Evolutionary conservation across 129 eudicot genomes (phyloP).

Genomic region (Daucus carota): DH1_v3.0 NC_030383.2:49121001-49121500

Average conservation of each 20-base stretch:
- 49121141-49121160: conserved; percentile 86
- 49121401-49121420: conserved; percentile 93
- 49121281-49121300: conserved; percentile 86
- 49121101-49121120: conserved; percentile 68
- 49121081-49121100: conserved; percentile 75
- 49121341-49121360: conserved; percentile 93
- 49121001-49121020: conserved; percentile 57
- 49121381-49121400: conserved; percentile 84
- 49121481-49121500: conserved; percentile 44
- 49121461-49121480: conserved; percentile 89
- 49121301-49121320: conserved; percentile 74
- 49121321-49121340: conserved; percentile 75
- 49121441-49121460: conserved; percentile 85
- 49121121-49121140: conserved; percentile 84
- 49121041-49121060: conserved; percentile 81
- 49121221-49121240: conserved; percentile 43
- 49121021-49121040: conserved; percentile 60
- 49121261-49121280: conserved; percentile 61
- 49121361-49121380: conserved; percentile 82
- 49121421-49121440: conserved; percentile 68
- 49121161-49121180: conserved; percentile 93
- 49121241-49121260: conserved; percentile 71
- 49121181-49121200: conserved; percentile 77
- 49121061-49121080: conserved; percentile 87
- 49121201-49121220: conserved; percentile 64